These are phyloP conservation scores for Entophlyctis helioformis DNA, from an alignment of 192 early-diverging fungal genomes.

Conservation along the genomic window DNA sequence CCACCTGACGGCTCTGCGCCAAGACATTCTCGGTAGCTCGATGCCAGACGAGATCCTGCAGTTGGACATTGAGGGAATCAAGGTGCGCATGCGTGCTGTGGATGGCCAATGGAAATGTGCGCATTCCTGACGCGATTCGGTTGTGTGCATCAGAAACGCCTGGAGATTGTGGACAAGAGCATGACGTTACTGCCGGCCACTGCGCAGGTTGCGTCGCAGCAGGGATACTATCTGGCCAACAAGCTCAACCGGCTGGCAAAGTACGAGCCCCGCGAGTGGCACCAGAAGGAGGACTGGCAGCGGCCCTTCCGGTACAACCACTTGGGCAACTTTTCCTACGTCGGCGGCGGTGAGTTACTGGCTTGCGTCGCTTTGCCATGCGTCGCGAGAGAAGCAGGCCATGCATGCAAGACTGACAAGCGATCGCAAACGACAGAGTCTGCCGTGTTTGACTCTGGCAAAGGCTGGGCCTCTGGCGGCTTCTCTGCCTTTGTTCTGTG, in stretches of 20 bases:
- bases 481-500: slow-evolving; percentile 15
- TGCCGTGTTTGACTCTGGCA: slow-evolving; percentile 20
- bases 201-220: slow-evolving; percentile 26
- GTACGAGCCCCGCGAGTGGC: not conserved
- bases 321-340: slow-evolving; percentile 25
- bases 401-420: too few relatives aligned
- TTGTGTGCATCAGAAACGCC: not conserved
- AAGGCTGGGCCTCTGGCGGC: slow-evolving; percentile 6
- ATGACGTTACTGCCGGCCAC: slow-evolving; percentile 28
- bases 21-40: too few relatives aligned
- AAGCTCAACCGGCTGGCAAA: slow-evolving; percentile 13
- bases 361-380: not conserved
- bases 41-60: too few relatives aligned
- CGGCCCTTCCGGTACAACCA: slow-evolving; percentile 21
- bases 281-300: not conserved
- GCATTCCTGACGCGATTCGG: not conserved
- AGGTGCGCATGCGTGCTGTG: too few relatives aligned
- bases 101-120: too few relatives aligned
- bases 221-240: slow-evolving; percentile 21
- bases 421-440: not conserved
- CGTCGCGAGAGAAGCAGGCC: too few relatives aligned
- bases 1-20: too few relatives aligned
- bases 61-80: too few relatives aligned
- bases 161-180: slow-evolving; percentile 17
- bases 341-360: slow-evolving; percentile 15